Conservation (phyloP, 352 stramenopile species). For the Sclerospora graminicola region DNA sequence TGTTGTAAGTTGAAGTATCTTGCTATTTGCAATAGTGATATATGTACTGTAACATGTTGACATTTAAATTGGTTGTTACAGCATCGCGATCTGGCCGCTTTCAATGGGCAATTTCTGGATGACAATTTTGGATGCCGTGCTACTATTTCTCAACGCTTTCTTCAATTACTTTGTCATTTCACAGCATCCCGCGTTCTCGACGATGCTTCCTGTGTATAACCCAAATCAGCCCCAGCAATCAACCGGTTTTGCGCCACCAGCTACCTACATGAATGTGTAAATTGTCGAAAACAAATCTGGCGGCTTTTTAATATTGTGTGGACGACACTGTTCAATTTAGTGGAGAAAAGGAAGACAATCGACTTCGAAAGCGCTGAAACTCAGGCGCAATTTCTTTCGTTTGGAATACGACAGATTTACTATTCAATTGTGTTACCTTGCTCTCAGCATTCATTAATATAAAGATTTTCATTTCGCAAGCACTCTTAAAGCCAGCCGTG, state of each 20-base stretch:
- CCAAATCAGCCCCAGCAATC: conserved; percentile 10
- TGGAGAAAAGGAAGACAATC: no score
- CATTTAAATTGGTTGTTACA: conserved; percentile 17
- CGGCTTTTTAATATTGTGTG: no score
- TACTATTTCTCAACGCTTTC: conserved; percentile 84
- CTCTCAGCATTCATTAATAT: no score
- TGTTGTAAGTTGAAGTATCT: conserved; percentile 61
- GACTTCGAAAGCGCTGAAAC: no score
- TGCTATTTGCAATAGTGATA: background rate
- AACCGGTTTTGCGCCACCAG: conserved; percentile 10
- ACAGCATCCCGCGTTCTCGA: conserved; percentile 55
- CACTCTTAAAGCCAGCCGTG: no score
- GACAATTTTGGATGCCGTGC: conserved; percentile 78
- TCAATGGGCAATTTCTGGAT: conserved; percentile 87
- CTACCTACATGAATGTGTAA: conserved; percentile 20
- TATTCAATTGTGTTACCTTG: no score
- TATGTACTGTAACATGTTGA: background rate
- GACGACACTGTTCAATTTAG: no score
- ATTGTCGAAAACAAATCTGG: no score
- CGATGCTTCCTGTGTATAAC: conserved; percentile 24
- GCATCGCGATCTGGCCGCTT: conserved; percentile 83
- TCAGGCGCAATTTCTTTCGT: no score
- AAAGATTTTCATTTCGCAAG: no score
- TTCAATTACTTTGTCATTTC: conserved; percentile 89
- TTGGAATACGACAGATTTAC: no score